These are phyloP conservation scores for Trichoderma semiorbis DNA, from an alignment of 2,329 filamentous ascomycete genomes.

Conservation along the genomic window DNA sequence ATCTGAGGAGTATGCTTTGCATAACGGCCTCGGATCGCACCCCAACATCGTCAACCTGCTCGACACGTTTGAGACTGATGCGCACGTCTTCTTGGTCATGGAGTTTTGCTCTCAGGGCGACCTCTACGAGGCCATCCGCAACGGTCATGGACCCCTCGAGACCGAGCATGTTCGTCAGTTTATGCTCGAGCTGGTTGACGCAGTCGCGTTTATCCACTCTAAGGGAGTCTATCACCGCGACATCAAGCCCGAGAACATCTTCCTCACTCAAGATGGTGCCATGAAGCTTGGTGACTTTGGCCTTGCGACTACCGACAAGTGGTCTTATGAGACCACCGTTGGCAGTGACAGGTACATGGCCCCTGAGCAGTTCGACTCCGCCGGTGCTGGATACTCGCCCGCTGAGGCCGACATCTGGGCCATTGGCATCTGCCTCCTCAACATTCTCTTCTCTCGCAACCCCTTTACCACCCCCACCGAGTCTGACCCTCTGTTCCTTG, in stretches of 20 bases:
- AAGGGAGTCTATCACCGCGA: conserved; percentile 94
- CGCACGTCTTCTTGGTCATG: conserved; percentile 86
- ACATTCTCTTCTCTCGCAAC: conserved; percentile 94
- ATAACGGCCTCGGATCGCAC: conserved; percentile 74
- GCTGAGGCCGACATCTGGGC: conserved; percentile 95
- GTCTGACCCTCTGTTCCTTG: conserved; percentile 87
- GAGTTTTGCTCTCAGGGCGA: conserved; percentile 96
- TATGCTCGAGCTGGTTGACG: conserved; percentile 90
- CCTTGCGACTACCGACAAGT: conserved; percentile 81
- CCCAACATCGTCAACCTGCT: conserved; percentile 92
- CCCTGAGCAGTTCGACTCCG: conserved; percentile 93
- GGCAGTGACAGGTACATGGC: conserved; percentile 99
- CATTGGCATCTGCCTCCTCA: conserved; percentile 92
- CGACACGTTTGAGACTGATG: conserved; percentile 85
- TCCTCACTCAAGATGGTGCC: conserved; percentile 76
- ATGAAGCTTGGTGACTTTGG: conserved; percentile 99
- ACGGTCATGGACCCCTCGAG: conserved; percentile 81
- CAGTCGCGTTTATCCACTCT: conserved; percentile 84
- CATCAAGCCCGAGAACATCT: conserved; percentile 99
- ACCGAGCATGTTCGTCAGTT: conserved; percentile 96
- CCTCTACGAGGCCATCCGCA: conserved; percentile 93
- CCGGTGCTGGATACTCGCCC: conserved; percentile 82
- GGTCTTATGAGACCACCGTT: conserved; percentile 89
- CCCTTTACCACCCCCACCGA: conserved; percentile 89
- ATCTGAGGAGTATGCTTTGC: conserved; percentile 76